Conservation (phyloP, 2,329 filamentous ascomycete genomes). For the Oidium heveae region DNA sequence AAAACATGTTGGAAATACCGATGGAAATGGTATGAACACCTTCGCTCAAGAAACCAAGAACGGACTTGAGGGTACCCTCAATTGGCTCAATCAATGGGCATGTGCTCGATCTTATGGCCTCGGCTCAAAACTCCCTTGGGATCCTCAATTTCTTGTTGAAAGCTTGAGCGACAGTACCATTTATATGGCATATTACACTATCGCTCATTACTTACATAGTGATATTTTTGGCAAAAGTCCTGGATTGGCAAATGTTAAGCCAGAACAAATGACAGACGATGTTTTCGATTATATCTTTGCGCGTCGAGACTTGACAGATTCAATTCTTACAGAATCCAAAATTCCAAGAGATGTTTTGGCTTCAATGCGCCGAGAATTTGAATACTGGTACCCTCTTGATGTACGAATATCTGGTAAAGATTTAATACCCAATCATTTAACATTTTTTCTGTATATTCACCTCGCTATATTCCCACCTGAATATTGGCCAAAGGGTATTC, state of each 20-base stretch:
- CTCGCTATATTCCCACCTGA: slow-evolving; percentile 65
- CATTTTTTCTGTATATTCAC: slow-evolving; percentile 88
- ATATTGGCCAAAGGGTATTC: slow-evolving; percentile 70
- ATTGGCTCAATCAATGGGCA: slow-evolving; percentile 91
- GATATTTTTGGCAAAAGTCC: slow-evolving; percentile 62
- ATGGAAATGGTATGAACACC: slow-evolving; percentile 47
- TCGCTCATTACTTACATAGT: slow-evolving; percentile 43
- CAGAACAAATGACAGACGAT: slow-evolving; percentile 80
- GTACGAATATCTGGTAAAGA: slow-evolving; percentile 78
- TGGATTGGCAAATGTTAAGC: slow-evolving; percentile 39
- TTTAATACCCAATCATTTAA: slow-evolving; percentile 78
- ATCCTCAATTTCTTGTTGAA: slow-evolving; percentile 73
- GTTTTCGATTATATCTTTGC: slow-evolving; percentile 94
- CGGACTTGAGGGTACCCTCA: slow-evolving; percentile 60
- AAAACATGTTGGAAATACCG: slow-evolving; percentile 41
- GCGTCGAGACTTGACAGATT: slow-evolving; percentile 42
- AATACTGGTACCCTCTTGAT: slow-evolving; percentile 93
- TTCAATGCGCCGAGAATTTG: slow-evolving; percentile 70
- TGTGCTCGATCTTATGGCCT: slow-evolving; percentile 79
- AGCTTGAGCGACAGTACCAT: slow-evolving; percentile 77
- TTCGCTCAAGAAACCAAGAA: slow-evolving; percentile 57
- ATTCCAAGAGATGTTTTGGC: slow-evolving; percentile 53
- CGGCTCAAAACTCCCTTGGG: slow-evolving; percentile 88
- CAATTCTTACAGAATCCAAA: slow-evolving; percentile 35
- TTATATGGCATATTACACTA: slow-evolving; percentile 65